These are phyloP conservation scores for Wickerhamomyces alni DNA, from an alignment of 805 yeast genomes.

Conservation along the genomic window DNA sequence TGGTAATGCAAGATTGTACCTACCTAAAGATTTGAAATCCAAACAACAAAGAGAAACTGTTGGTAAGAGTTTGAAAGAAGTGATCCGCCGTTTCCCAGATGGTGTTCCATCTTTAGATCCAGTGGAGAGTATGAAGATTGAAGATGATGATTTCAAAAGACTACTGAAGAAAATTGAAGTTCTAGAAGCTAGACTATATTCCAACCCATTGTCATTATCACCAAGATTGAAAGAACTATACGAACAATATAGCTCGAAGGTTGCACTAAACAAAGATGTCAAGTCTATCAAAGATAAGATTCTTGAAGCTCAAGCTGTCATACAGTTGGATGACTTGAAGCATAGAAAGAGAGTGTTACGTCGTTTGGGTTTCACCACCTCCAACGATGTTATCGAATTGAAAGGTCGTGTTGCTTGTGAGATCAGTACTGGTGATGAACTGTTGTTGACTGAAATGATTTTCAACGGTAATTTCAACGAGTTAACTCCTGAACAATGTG, in stretches of 20 bases:
- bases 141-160: constrained; percentile 67
- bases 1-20: constrained; percentile 72
- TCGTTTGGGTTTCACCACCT: constrained; percentile 84
- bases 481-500: constrained; percentile 82
- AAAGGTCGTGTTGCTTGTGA: constrained; percentile 98
- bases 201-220: constrained; percentile 64
- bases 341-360: constrained; percentile 90
- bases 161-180: constrained; percentile 76
- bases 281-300: constrained; percentile 59
- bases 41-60: constrained; percentile 54
- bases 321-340: constrained; percentile 90
- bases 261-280: constrained; percentile 52
- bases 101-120: constrained; percentile 93
- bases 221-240: constrained; percentile 58
- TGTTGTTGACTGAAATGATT: constrained; percentile 81
- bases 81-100: constrained; percentile 77
- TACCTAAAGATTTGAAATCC: constrained; percentile 72
- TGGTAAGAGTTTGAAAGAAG: constrained; percentile 71
- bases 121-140: constrained; percentile 85
- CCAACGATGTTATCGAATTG: constrained; percentile 84
- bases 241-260: constrained; percentile 58
- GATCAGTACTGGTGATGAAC: constrained; percentile 82
- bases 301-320: constrained; percentile 79
- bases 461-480: constrained; percentile 95
- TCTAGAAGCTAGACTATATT: constrained; percentile 62